Base-by-base conservation (phyloP, 768 basidiomycete species). In the Megacollybia marginata region DNA sequence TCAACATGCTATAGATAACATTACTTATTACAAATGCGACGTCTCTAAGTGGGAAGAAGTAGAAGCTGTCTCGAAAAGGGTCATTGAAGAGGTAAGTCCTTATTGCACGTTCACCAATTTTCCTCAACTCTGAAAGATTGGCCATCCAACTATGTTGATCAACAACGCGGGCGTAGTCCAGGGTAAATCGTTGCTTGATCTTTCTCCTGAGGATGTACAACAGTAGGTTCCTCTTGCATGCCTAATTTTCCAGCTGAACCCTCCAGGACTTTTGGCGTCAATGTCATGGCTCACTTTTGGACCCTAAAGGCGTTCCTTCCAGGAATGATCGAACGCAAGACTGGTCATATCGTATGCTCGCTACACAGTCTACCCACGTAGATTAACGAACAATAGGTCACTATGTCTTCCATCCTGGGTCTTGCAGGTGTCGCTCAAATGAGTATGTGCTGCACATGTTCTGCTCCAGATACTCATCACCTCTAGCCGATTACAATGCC, bases 151-250 rank as follows among this genome's bases (percentile, higher is more conserved):
- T 0, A 76, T 97, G 35, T 69, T 99, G 19, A 73, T 99, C 57
- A 98, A 97, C 69, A 97, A 95, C 61, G 96, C 95, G 0, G 96
- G 94, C 16, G 83, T 96, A 50, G 90, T 88, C 20, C 89, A 93
- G 66, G 92, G 93, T 20, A 94, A 93, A 58, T 68, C 83, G 2
- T 68, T 99, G 32, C 68, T 94, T 11, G 93, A 97, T 59, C 71
- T 96, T 51, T 70, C 66, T 2, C 77, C 86, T 5, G 75, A 80
- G 48, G 95, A 99, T 59, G 65, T 98, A 42, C 69, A 79, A 55
- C 84, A 92, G 95, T 96, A 52, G 32, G 63, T 53, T 28, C 23
- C 23, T 6, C 18, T 18, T 12, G 13, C 33, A 42, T 8, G 44
- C 34, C n/a, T 38, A 9, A 18, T 45, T 16, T 44, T 44, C 13